A percentile compares a stretch with the other conserved stretches of the same genome.
Conservation (phyloP, 2,329 filamentous ascomycete species). For the Pleomassaria siparia region DNA sequence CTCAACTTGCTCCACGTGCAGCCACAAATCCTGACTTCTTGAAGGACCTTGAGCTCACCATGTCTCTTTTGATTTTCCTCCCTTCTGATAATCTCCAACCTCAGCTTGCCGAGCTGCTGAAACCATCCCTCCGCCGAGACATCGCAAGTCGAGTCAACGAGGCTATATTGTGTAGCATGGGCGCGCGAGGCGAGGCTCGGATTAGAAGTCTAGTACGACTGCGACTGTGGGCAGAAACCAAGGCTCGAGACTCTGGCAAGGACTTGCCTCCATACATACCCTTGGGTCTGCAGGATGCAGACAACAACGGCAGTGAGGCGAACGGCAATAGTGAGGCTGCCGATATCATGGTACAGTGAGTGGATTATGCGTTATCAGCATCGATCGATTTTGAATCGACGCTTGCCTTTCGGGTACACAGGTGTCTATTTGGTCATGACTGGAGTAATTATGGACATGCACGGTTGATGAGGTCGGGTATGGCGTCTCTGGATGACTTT, state of each 20-base stretch:
- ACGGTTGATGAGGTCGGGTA: no score
- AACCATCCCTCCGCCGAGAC: slow-evolving; percentile 75
- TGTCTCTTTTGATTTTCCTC: slow-evolving; percentile 87
- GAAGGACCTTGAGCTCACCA: slow-evolving; percentile 85
- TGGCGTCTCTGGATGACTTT: slow-evolving; percentile 1
- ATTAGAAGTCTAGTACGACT: slow-evolving; percentile 80
- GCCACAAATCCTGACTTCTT: slow-evolving; percentile 80
- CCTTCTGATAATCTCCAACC: slow-evolving; percentile 71
- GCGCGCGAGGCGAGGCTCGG: slow-evolving; percentile 73
- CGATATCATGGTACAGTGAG: slow-evolving; percentile 38
- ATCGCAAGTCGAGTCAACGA: slow-evolving; percentile 91
- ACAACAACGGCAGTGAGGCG: slow-evolving; percentile 23
- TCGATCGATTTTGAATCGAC: no score
- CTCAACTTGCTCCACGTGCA: slow-evolving; percentile 83
- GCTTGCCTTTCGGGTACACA: no score
- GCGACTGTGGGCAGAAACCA: slow-evolving; percentile 80
- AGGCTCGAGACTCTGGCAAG: slow-evolving; percentile 51
- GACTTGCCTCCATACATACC: slow-evolving; percentile 45
- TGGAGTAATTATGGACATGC: not conserved
- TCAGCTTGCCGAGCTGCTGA: slow-evolving; percentile 72
- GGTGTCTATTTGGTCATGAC: not conserved
- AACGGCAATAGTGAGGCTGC: slow-evolving; percentile 39
- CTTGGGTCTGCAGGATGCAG: slow-evolving; percentile 45
- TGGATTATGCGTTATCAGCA: no score
- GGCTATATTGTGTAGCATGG: slow-evolving; percentile 75